A percentile compares a stretch with the other conserved stretches of the same genome.
Conservation (phyloP, 495 filamentous ascomycete species). For the Aspergillus leporis region DNA sequence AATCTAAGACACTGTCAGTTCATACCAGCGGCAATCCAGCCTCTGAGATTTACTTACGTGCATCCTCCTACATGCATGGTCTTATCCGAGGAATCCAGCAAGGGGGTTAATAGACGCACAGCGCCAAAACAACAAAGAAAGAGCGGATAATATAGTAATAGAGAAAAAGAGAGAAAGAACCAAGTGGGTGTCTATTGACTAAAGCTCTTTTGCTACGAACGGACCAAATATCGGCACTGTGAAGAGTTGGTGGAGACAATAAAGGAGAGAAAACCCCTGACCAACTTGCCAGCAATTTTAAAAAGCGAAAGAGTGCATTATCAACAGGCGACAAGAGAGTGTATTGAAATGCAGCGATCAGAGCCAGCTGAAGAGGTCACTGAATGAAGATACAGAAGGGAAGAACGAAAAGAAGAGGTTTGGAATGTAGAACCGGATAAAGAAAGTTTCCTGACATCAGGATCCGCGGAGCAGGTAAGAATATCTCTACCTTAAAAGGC, state of each 20-base stretch:
- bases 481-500: constrained; percentile 17
- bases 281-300: constrained; percentile 1
- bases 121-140: constrained; percentile 12
- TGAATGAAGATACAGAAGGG: constrained; percentile 4
- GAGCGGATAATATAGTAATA: constrained; percentile 9
- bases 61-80: constrained; percentile 19
- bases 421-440: constrained; percentile 10
- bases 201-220: constrained; percentile 2
- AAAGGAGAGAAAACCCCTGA: constrained; percentile 5
- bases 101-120: constrained; percentile 20
- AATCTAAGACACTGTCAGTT: not conserved
- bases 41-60: constrained; percentile 14
- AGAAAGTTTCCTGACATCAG: constrained; percentile 17
- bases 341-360: constrained; percentile 10
- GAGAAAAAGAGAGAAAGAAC: not conserved
- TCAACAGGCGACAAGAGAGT: constrained; percentile 2
- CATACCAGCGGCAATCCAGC: constrained; percentile 4
- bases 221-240: constrained; percentile 5
- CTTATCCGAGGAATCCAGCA: constrained; percentile 12
- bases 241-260: constrained; percentile 7
- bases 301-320: not conserved
- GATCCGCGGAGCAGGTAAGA: constrained; percentile 16
- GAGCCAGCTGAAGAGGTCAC: constrained; percentile 18
- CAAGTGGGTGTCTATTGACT: constrained; percentile 11
- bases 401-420: constrained; percentile 16